Evolutionary conservation across 1,139 yeast genomes (phyloP).

Genomic region (Taphrina wiesneri): DNA sequence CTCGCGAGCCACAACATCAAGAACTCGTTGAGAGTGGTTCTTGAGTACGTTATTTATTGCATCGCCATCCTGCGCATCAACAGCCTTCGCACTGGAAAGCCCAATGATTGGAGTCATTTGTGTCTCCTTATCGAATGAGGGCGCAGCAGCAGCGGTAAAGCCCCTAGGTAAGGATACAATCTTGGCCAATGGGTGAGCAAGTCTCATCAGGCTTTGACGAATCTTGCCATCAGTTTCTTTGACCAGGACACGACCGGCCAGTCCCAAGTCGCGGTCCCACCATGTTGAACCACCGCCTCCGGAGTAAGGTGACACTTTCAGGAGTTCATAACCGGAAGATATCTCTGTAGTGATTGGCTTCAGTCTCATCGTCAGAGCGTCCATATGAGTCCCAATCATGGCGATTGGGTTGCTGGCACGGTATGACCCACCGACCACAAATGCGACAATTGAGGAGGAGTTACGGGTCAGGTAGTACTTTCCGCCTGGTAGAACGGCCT

Average conservation of each 20-base stretch:
- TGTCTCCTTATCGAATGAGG: conserved; percentile 82
- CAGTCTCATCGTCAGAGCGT: conserved; percentile 74
- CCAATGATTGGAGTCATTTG: conserved; percentile 88
- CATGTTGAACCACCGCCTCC: conserved; percentile 73
- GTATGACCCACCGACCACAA: conserved; percentile 64
- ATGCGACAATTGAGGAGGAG: conserved; percentile 83
- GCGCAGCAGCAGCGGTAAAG: conserved; percentile 47
- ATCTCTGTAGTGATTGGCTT: conserved; percentile 78
- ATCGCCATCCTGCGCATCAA: conserved; percentile 21
- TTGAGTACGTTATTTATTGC: conserved; percentile 44
- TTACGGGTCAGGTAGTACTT: conserved; percentile 82
- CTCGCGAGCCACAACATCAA: conserved; percentile 68
- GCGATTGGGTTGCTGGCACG: conserved; percentile 78
- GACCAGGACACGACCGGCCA: conserved; percentile 89
- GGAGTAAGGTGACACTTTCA: conserved; percentile 82
- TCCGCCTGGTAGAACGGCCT: conserved; percentile 50
- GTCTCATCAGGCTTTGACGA: conserved; percentile 69
- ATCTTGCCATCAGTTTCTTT: conserved; percentile 50
- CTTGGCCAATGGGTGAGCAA: conserved; percentile 78
- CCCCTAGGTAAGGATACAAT: conserved; percentile 96
- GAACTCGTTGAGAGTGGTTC: conserved; percentile 75
- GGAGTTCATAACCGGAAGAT: conserved; percentile 76
- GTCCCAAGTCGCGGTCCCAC: conserved; percentile 88
- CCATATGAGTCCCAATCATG: conserved; percentile 92
- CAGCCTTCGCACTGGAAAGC: conserved; percentile 47